Conservation (phyloP, 2,329 filamentous ascomycete species). For the Epichloe sibirici region DNA sequence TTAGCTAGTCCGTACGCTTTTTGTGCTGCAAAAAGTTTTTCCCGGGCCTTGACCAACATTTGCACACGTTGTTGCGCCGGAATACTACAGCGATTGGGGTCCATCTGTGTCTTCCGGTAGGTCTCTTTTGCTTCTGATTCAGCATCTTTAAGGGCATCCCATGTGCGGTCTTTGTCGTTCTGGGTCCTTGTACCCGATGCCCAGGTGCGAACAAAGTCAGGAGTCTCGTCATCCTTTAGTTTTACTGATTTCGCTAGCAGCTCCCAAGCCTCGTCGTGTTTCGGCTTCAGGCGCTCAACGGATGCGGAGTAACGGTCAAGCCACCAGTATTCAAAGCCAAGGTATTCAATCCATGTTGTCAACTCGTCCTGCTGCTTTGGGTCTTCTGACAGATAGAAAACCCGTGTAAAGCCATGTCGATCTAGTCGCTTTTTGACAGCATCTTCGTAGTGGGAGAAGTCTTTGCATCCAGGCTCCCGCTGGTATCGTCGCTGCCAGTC, state of each 20-base stretch:
- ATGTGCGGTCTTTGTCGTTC: neutral
- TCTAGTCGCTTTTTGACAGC: slow-evolving; percentile 15
- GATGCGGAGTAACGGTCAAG: slow-evolving; percentile 10
- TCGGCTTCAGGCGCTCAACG: slow-evolving; percentile 11
- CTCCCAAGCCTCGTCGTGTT: slow-evolving; percentile 19
- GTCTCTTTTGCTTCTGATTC: neutral
- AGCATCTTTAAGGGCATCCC: neutral
- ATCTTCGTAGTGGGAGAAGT: slow-evolving; percentile 14
- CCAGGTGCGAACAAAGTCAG: slow-evolving; percentile 5
- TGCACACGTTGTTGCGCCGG: slow-evolving; percentile 2
- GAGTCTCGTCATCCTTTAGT: slow-evolving; percentile 11
- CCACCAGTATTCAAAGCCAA: slow-evolving; percentile 18
- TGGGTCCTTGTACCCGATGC: neutral
- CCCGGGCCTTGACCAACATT: slow-evolving; percentile 2
- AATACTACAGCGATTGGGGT: slow-evolving; percentile 1
- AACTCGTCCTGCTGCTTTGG: slow-evolving; percentile 19
- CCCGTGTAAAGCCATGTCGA: slow-evolving; percentile 16
- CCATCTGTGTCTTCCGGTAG: slow-evolving; percentile 3
- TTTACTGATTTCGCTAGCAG: slow-evolving; percentile 17
- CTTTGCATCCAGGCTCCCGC: slow-evolving; percentile 9
- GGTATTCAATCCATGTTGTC: slow-evolving; percentile 28
- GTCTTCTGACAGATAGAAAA: slow-evolving; percentile 19
- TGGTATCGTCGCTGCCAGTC: slow-evolving; percentile 2
- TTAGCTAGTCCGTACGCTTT: neutral
- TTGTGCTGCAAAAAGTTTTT: neutral